Conservation (phyloP, 2,329 filamentous ascomycete genomes). For the Phialophora macrospora region DNA sequence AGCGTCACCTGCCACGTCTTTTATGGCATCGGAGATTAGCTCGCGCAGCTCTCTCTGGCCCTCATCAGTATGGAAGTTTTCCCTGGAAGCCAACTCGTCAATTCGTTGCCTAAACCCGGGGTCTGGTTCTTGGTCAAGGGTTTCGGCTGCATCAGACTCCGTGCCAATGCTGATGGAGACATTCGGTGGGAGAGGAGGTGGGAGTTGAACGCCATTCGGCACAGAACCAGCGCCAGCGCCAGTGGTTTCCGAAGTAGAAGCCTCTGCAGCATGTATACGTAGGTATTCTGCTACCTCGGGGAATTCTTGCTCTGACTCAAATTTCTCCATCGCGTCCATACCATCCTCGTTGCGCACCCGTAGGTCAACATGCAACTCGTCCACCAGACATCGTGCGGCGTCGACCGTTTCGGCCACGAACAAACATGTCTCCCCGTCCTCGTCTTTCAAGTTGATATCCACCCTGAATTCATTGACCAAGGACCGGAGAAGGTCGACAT, state of each 20-base stretch:
- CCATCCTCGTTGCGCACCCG: slow-evolving; percentile 72
- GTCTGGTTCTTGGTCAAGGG: slow-evolving; percentile 63
- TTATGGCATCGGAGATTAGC: slow-evolving; percentile 79
- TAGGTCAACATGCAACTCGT: slow-evolving; percentile 76
- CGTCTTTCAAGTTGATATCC: slow-evolving; percentile 79
- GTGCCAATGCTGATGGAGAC: slow-evolving; percentile 78
- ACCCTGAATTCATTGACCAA: slow-evolving; percentile 78
- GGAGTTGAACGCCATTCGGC: slow-evolving; percentile 48
- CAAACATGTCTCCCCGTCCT: slow-evolving; percentile 91
- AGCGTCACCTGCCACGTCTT: slow-evolving; percentile 67
- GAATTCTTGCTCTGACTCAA: slow-evolving; percentile 77
- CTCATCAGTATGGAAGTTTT: slow-evolving; percentile 80
- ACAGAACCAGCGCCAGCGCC: slow-evolving; percentile 32
- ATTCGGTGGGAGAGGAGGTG: slow-evolving; percentile 73
- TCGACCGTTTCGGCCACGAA: slow-evolving; percentile 86
- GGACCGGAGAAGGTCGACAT: slow-evolving; percentile 75
- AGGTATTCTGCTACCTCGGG: slow-evolving; percentile 77
- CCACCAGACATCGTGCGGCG: slow-evolving; percentile 77
- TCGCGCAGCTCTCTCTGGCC: slow-evolving; percentile 79
- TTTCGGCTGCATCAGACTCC: slow-evolving; percentile 55
- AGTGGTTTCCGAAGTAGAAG: slow-evolving; percentile 42
- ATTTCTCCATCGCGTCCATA: slow-evolving; percentile 78
- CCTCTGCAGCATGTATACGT: slow-evolving; percentile 45
- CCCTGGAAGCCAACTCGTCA: slow-evolving; percentile 81
- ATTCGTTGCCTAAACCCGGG: slow-evolving; percentile 84